Percentiles rank a stretch among this genome's conserved stretches.
Evolutionary conservation across 2,329 filamentous ascomycete species (phyloP).

Genomic region (Teratosphaeria nubilosa): DNA sequence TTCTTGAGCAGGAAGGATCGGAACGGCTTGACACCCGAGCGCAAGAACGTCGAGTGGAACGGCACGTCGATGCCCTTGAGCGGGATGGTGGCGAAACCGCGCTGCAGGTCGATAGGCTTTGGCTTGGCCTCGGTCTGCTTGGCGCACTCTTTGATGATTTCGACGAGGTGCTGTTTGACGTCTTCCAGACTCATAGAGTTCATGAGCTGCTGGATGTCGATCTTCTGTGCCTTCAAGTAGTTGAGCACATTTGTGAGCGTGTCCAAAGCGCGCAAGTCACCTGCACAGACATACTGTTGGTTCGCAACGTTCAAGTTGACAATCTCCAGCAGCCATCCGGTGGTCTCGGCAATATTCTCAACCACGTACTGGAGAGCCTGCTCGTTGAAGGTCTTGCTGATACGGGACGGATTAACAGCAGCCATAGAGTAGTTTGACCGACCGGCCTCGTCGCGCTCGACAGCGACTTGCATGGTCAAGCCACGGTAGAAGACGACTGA

Average conservation of each 20-base stretch:
- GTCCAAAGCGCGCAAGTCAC: slow-evolving; percentile 56
- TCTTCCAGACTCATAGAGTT: slow-evolving; percentile 78
- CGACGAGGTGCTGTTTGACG: slow-evolving; percentile 76
- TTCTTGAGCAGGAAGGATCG: slow-evolving; percentile 97
- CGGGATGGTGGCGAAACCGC: slow-evolving; percentile 93
- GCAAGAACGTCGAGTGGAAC: slow-evolving; percentile 97
- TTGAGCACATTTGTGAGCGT: slow-evolving; percentile 72
- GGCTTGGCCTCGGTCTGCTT: slow-evolving; percentile 84
- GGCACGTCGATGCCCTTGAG: slow-evolving; percentile 96
- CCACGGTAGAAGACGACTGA: slow-evolving; percentile 99
- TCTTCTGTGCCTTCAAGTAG: slow-evolving; percentile 91
- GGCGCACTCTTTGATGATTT: slow-evolving; percentile 84
- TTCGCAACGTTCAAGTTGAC: slow-evolving; percentile 83
- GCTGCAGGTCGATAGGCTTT: slow-evolving; percentile 76
- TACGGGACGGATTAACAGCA: slow-evolving; percentile 94
- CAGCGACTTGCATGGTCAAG: slow-evolving; percentile 97
- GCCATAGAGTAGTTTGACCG: slow-evolving; percentile 99
- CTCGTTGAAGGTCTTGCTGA: slow-evolving; percentile 98
- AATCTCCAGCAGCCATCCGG: slow-evolving; percentile 93
- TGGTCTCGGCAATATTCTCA: slow-evolving; percentile 86
- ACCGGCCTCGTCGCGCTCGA: slow-evolving; percentile 85
- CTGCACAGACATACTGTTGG: slow-evolving; percentile 60
- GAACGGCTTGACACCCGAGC: slow-evolving; percentile 98
- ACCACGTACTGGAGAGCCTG: slow-evolving; percentile 94
- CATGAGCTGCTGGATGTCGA: slow-evolving; percentile 91